Conservation (phyloP, 257 asterid species). For the Lavandula angustifolia region DNA sequence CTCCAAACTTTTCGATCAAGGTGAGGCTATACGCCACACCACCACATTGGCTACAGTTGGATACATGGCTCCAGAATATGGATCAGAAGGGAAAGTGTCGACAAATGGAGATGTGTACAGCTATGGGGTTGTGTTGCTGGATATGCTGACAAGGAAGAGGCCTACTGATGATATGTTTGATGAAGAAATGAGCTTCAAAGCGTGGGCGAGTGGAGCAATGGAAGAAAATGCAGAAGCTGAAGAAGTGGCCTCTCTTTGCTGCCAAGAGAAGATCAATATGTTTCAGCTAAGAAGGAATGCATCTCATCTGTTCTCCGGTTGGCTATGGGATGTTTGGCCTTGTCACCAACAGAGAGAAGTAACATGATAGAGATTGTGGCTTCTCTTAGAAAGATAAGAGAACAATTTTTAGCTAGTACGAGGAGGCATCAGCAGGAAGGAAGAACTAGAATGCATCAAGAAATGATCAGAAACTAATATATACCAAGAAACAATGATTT, state of each 20-base stretch:
- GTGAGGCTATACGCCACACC: background rate
- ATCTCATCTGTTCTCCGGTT: background rate
- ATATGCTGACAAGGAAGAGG: constrained; percentile 16
- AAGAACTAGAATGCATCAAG: no score
- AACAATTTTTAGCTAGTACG: background rate
- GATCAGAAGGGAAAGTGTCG: constrained; percentile 3
- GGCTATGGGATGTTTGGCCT: background rate
- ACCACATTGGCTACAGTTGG: constrained; percentile 8
- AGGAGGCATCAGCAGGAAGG: background rate
- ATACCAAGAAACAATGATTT: no score
- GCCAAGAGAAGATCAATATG: background rate
- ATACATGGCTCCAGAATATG: constrained; percentile 34
- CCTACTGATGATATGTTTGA: background rate
- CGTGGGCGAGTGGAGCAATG: background rate
- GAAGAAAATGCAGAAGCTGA: background rate
- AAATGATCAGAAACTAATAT: no score
- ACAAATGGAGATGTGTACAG: constrained; percentile 5
- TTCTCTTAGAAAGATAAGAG: background rate
- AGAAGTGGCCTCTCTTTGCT: constrained; percentile 3
- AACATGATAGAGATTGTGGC: background rate
- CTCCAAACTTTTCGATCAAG: background rate
- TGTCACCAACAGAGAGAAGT: background rate
- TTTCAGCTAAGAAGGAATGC: background rate
- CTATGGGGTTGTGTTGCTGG: background rate
- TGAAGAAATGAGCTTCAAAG: constrained; percentile 9